Percentiles rank a stretch among this genome's conserved stretches.
Conservation (phyloP, 495 filamentous ascomycete genomes). For the Penicillium maclennaniae region DNA sequence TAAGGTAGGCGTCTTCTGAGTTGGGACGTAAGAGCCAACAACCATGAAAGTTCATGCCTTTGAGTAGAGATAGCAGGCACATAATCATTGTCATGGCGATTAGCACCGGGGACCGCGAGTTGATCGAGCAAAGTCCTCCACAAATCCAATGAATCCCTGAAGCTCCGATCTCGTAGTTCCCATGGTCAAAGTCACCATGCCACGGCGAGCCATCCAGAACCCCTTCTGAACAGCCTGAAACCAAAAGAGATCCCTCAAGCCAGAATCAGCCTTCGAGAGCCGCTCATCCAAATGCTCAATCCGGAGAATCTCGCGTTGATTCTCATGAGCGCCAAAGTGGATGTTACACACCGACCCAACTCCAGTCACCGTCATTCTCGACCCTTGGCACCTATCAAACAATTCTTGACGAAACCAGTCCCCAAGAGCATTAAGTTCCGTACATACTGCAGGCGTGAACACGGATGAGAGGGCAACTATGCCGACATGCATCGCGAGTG, state of each 20-base stretch:
- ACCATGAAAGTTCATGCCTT: neutral
- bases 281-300: neutral
- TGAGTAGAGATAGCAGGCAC: too few relatives aligned
- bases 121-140: neutral
- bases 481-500: conserved; percentile 55
- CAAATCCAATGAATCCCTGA: conserved; percentile 27
- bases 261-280: neutral
- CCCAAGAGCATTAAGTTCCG: conserved; percentile 17
- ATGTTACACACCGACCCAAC: conserved; percentile 17
- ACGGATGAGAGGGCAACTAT: conserved; percentile 9
- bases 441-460: conserved; percentile 12
- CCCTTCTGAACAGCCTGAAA: conserved; percentile 46
- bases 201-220: conserved; percentile 44
- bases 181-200: conserved; percentile 41
- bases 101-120: neutral
- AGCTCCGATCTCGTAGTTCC: conserved; percentile 37
- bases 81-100: too few relatives aligned
- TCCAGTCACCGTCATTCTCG: conserved; percentile 16
- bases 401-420: conserved; percentile 10
- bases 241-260: conserved; percentile 46
- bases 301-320: conserved; percentile 11
- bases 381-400: conserved; percentile 5
- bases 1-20: neutral
- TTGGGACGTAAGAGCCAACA: neutral
- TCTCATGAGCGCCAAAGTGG: conserved; percentile 12